Evolutionary conservation across 2,329 filamentous ascomycete species (phyloP).

Genomic region (Monilinia fructicola): DNA sequence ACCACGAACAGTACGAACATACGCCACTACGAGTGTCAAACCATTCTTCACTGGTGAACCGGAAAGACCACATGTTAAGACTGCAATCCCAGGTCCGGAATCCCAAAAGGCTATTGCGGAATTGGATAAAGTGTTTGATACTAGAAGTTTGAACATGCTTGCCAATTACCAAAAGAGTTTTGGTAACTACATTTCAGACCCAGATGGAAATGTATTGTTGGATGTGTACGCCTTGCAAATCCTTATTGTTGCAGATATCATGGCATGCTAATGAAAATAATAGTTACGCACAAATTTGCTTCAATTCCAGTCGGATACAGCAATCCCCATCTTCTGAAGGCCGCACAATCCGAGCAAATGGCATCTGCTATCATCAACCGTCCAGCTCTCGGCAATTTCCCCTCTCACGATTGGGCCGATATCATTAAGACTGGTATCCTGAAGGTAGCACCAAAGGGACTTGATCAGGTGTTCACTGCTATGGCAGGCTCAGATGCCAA

Average conservation of each 20-base stretch:
- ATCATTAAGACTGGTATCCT: constrained; percentile 71
- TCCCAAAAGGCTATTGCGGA: constrained; percentile 44
- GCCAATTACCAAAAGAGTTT: constrained; percentile 53
- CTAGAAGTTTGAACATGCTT: constrained; percentile 53
- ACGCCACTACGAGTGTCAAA: constrained; percentile 32
- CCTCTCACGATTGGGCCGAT: constrained; percentile 70
- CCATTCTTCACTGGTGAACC: constrained; percentile 41
- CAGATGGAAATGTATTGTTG: constrained; percentile 51
- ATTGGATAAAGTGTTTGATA: constrained; percentile 52
- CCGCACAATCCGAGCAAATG: constrained; percentile 70
- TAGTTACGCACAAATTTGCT: constrained; percentile 78
- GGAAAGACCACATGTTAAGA: constrained; percentile 39
- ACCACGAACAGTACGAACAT: constrained; percentile 28
- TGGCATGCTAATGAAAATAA: constrained; percentile 26
- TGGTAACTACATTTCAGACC: constrained; percentile 54
- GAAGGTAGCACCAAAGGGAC: constrained; percentile 69
- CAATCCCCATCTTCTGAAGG: constrained; percentile 66
- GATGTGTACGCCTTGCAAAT: constrained; percentile 46
- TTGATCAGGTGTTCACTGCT: constrained; percentile 78
- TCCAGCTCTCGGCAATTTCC: constrained; percentile 79
- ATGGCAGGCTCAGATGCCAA: constrained; percentile 80
- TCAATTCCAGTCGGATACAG: constrained; percentile 84
- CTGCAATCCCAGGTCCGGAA: constrained; percentile 44
- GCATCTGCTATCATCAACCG: constrained; percentile 72
- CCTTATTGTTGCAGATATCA: neutral